A percentile compares a stretch with the other conserved stretches of the same genome.
Evolutionary conservation across 139 green algal genomes (phyloP).

Genomic region (Gonium pectorale): DNA sequence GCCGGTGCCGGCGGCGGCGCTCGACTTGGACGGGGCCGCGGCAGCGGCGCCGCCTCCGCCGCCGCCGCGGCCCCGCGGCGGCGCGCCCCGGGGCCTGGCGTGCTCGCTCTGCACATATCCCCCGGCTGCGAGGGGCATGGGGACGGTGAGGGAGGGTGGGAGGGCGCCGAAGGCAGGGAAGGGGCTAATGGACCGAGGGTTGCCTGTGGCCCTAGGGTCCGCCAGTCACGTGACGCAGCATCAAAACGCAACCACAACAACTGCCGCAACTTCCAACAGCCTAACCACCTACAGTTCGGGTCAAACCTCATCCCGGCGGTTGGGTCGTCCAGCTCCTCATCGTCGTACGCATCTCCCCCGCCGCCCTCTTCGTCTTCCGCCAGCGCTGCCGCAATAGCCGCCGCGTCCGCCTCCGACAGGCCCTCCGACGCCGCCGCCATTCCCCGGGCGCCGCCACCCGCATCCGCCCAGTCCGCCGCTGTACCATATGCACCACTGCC

Average conservation of each 20-base stretch:
- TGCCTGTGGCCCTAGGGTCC: too few relatives aligned
- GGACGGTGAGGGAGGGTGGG: not conserved
- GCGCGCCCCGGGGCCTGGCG: not conserved
- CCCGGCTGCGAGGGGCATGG: not conserved
- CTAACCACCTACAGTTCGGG: not conserved
- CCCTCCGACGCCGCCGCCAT: not conserved
- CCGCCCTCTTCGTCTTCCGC: slow-evolving; percentile 30
- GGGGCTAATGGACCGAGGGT: too few relatives aligned
- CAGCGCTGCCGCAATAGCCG: slow-evolving; percentile 39
- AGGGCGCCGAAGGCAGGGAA: too few relatives aligned
- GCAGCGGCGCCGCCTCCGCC: not conserved
- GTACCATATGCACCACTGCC: slow-evolving; percentile 26
- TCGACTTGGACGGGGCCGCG: too few relatives aligned
- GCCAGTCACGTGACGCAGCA: too few relatives aligned
- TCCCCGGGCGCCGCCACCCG: not conserved
- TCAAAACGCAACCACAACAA: too few relatives aligned
- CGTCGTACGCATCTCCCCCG: not conserved
- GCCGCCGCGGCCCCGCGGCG: not conserved
- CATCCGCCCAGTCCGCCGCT: not conserved
- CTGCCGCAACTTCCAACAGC: too few relatives aligned
- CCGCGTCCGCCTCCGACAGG: slow-evolving; percentile 36
- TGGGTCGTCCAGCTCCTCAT: slow-evolving; percentile 18
- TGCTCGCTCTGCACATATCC: not conserved
- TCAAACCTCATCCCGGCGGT: slow-evolving; percentile 31
- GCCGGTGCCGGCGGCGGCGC: not conserved